Evolutionary conservation across 1,284 basidiomycete genomes (phyloP), one percentile per base, ranked within the genome.

Genomic region (Ceratobasidium sp.): DNA sequence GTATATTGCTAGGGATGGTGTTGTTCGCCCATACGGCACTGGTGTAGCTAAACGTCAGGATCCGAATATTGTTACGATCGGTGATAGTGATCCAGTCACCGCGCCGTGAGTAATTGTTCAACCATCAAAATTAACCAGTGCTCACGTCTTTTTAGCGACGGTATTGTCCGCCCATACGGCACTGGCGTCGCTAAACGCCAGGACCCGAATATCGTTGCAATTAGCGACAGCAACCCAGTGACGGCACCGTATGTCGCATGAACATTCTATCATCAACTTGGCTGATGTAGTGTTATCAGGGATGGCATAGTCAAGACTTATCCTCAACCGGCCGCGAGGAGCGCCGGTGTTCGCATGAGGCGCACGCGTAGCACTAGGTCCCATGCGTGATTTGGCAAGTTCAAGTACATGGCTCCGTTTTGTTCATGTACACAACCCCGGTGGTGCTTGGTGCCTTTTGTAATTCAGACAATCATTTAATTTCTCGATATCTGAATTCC

Each of bases 401-500:
- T 49, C 39, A 41, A n/a, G 31, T 54, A 19, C 19, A 29, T 48
- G 29, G 27, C 54, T 34, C 37, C 22, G 66, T 46, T 58, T 58
- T 29, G 51, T 46, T 69, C 22, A 59, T 56, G 24, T 69, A 58
- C 54, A 29, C 53, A 69, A 56, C 54, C 66, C 66, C 22, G 66
- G 66, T 58, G 66, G 66, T 69, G 66, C 54, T 69, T 69, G 53
- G 66, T 69, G 39, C 16, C 6, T 69, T 69, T 69, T 29, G 11
- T 49, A 53, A 54, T 53, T 43, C 51, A 68, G 3, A 56, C 66
- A 31, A 24, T 69, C 66, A 16, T 69, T 58, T 69, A 11, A 27
- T 58, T 48, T 41, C 16, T 39, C 19, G 9, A 1, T 37, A 27
- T 37, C 6, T 34, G 31, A 58, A 34, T 11, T 9, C 22, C 14